Conservation (phyloP, 371 early-diverging fungal species). For the Haplosporangium sp. region DNA sequence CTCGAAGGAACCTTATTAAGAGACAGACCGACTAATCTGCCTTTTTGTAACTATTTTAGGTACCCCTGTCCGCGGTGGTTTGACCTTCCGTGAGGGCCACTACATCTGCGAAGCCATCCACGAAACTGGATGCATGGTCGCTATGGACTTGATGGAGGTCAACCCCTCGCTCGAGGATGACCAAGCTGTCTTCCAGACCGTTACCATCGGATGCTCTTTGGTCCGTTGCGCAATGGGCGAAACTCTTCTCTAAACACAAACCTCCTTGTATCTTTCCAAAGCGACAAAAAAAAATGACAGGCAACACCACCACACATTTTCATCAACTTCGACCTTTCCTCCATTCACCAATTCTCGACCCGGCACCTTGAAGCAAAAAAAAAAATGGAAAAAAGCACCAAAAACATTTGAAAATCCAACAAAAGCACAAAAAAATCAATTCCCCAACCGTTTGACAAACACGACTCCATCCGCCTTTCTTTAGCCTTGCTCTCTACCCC, state of each 20-base stretch:
- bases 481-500: conserved; percentile 18
- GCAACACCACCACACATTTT: conserved; percentile 13
- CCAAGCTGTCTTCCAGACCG: conserved; percentile 80
- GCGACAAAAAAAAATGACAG: conserved; percentile 16
- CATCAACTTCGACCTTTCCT: background rate
- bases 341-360: background rate
- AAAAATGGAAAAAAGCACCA: conserved; percentile 24
- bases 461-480: conserved; percentile 18
- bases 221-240: conserved; percentile 87
- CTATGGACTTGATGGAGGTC: conserved; percentile 94
- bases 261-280: conserved; percentile 20
- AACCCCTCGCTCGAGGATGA: conserved; percentile 90
- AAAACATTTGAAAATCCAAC: conserved; percentile 15
- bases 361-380: conserved; percentile 5
- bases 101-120: conserved; percentile 91
- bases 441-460: background rate
- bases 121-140: conserved; percentile 90
- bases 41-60: conserved; percentile 54
- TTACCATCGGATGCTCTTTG: conserved; percentile 88
- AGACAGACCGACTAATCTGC: no score
- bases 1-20: no score
- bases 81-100: conserved; percentile 92
- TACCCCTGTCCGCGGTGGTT: conserved; percentile 96
- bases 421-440: conserved; percentile 16
- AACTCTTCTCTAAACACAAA: conserved; percentile 58